Percentiles rank a stretch among this genome's conserved stretches.
phyloP scores from a whole-genome alignment of 2,329 filamentous ascomycete species.

The Conoideocrella luteorostrata region DNA sequence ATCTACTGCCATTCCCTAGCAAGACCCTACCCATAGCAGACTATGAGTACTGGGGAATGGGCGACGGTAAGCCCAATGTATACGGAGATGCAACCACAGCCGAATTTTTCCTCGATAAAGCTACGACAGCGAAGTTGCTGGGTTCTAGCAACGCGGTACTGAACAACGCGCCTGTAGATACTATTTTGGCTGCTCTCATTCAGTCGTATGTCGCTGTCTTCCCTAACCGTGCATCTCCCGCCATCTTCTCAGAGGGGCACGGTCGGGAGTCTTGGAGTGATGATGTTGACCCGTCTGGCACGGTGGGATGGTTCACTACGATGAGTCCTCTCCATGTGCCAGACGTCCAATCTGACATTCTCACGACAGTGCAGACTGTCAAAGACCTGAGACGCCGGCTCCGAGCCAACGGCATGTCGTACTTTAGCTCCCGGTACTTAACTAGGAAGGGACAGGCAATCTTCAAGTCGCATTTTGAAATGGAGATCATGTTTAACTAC shows the following conservation, averaged over 20 bases:
- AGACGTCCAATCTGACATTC: not conserved
- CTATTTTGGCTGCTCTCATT: not conserved
- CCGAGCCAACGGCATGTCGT: not conserved
- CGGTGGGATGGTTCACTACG: slow-evolving; percentile 6
- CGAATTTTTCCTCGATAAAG: slow-evolving; percentile 1
- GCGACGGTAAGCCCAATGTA: no score
- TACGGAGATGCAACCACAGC: no score
- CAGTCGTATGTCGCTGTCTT: not conserved
- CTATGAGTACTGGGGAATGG: no score
- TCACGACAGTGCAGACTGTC: not conserved
- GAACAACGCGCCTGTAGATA: not conserved
- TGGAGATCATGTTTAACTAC: not conserved
- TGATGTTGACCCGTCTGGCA: not conserved
- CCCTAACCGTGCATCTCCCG: not conserved
- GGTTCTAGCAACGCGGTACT: slow-evolving; percentile 1
- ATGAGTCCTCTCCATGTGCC: slow-evolving; percentile 13
- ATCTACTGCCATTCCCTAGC: slow-evolving; percentile 14
- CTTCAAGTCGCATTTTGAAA: not conserved
- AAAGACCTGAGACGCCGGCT: not conserved
- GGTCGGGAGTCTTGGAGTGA: not conserved
- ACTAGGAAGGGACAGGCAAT: not conserved
- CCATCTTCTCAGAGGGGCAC: slow-evolving; percentile 2
- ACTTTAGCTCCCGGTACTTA: not conserved
- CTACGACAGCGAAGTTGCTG: slow-evolving; percentile 10
- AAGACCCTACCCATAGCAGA: no score